Base-by-base conservation (phyloP, 257 asterid species). In the Linaria vulgaris region DNA sequence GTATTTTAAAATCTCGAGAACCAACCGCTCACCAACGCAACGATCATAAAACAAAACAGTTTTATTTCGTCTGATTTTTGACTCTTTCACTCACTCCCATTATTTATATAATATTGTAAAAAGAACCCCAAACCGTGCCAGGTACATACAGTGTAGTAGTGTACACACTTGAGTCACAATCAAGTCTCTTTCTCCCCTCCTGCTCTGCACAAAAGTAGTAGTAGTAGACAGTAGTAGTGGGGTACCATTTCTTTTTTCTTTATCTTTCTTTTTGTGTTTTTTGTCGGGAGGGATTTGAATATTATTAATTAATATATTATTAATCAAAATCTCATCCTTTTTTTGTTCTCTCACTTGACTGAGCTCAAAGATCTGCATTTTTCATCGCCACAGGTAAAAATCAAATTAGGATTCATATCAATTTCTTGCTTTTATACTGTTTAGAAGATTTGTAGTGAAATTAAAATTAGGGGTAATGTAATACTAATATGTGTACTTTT, bases 231-330 rank as follows among this genome's bases (percentile, higher is more conserved):
- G n/a, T n/a, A n/a, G n/a, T n/a, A n/a, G n/a, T n/a, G n/a, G 79
- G 75, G 77, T 61, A 58, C 65, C 81, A 69, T 64, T 67, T 72
- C 79, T 48, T 79, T 72, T 79, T 72, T 72, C 37, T 57, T 60
- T 45, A 23, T 43, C 6, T 50, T 43, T 41, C 20, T 47, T 57
- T 1, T 37, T 54, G 43, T 19, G 68, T 56, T 49, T 65, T n/a
- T n/a, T n/a, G n/a, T n/a, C n/a, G n/a, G n/a, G n/a, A n/a, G n/a
- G 44, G 55, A 52, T 75, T 77, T 64, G 63, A 69, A 77, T 80
- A 74, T 70, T 72, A 76, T 74, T 30, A 13, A 30, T 56, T 6
- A 56, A 56, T n/a, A n/a, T n/a, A n/a, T n/a, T n/a, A n/a, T n/a
- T n/a, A 56, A 31, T 56, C 27, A 80, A 46, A 48, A 56, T 45